Percentiles rank a stretch among this genome's conserved stretches.
phyloP scores from a whole-genome alignment of 225 moss, liverwort and hornwort species.

The Sphagnum contortum region DNA sequence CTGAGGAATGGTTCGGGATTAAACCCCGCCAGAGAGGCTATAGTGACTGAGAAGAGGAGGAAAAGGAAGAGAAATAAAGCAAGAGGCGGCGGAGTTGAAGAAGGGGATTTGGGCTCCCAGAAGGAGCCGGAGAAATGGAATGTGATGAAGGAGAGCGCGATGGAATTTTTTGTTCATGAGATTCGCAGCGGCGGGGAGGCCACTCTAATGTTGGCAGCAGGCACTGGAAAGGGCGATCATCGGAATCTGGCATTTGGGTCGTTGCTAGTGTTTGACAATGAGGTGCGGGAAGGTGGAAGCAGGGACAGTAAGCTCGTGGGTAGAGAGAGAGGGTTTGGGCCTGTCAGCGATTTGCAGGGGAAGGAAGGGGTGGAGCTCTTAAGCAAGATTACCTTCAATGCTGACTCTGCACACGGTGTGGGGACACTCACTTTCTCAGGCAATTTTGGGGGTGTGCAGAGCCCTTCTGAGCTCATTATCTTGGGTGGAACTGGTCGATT shows the following conservation, averaged over 20 bases:
- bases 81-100: no score
- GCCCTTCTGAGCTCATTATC: constrained; percentile 19
- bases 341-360: constrained; percentile 41
- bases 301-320: constrained; percentile 22
- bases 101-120: no score
- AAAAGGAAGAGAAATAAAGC: no score
- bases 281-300: constrained; percentile 33
- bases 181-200: constrained; percentile 24
- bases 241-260: constrained; percentile 44
- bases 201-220: constrained; percentile 35
- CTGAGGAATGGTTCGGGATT: no score
- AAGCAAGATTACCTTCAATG: constrained; percentile 29
- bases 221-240: constrained; percentile 34
- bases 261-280: constrained; percentile 49
- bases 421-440: constrained; percentile 37
- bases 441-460: constrained; percentile 28
- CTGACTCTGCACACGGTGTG: constrained; percentile 20
- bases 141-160: no score
- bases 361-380: constrained; percentile 36
- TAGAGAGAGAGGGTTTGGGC: constrained; percentile 34
- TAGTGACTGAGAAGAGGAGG: no score
- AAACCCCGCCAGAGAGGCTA: no score
- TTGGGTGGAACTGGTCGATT: constrained; percentile 44
- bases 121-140: no score
- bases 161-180: constrained; percentile 29